Evolutionary conservation across 768 basidiomycete genomes (phyloP), one percentile per base, ranked within the genome.

Genomic region (Mycena indigotica): DNA sequence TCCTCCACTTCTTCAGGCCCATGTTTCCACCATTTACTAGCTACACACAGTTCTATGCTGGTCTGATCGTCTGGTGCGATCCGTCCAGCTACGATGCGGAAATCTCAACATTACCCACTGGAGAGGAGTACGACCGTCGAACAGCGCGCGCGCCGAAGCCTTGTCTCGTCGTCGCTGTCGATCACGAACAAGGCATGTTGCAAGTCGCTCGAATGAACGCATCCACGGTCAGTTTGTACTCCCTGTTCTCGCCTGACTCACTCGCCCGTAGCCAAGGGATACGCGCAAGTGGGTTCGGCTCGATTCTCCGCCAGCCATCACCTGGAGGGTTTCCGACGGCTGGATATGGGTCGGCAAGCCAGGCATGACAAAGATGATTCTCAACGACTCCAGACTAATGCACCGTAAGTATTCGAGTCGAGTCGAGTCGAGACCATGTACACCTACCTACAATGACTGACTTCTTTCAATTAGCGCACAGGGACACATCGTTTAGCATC

Each of bases 11-110:
- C n/a, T n/a, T n/a, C n/a, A n/a, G n/a, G 32, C 32, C 17, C 32
- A 35, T 35, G 32, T 62, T 62, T 51, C 45, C 28, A 16, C 61
- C 61, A 1, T 63, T 63, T 26, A 52, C 52, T 23, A 39, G 58
- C 44, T n/a, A 21, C 13, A 32, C 26, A 16, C 54, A 63, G 32
- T 63, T 58, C 46, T 51, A 53, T 16, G 39, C 61, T 4, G 61
- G 41, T 67, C 74, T 75, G 72, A 77, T 63, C 25, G n/a, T 63
- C 8, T 63, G 61, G 61, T 63, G 61, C 35, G 61, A 63, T 39
- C 57, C 57, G 8, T 35, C 48, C 35, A 53, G 41, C 28, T 50
- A 35, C 25, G 57, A 63, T 4, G 52, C 56, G 39, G 61, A 53
- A 17, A 4, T 45, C 3, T 56, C 57, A 12, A 59, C 57, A 24